Percentiles rank a stretch among this genome's conserved stretches.
phyloP scores from a whole-genome alignment of 495 filamentous ascomycete species.

The Neurospora hispaniola region DNA sequence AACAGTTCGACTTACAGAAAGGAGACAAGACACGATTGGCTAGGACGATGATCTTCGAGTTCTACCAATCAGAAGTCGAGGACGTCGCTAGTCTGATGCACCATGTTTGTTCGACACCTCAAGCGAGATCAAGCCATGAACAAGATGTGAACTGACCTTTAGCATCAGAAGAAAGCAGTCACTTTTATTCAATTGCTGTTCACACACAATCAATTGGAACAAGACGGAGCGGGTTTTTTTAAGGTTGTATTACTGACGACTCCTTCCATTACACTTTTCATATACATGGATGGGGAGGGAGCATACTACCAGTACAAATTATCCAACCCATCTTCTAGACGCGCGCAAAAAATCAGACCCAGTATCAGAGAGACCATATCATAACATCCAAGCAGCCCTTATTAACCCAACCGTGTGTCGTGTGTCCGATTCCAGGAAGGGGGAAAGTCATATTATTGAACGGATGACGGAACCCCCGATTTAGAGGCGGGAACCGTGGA shows the following conservation, averaged over 20 bases:
- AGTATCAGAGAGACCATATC: not conserved
- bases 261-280: conserved; percentile 28
- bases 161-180: not conserved
- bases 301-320: conserved; percentile 9
- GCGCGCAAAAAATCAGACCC: not conserved
- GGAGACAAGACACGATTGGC: not conserved
- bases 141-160: not conserved
- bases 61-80: not conserved
- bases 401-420: not conserved
- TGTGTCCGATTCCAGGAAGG: not conserved
- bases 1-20: not conserved
- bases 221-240: not conserved
- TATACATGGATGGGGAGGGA: conserved; percentile 17
- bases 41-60: not conserved
- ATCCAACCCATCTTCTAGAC: conserved; percentile 1
- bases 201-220: not conserved
- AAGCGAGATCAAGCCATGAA: not conserved
- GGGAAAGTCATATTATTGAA: not conserved
- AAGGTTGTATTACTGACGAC: conserved; percentile 5
- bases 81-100: not conserved
- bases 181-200: not conserved
- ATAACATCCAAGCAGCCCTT: not conserved
- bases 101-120: not conserved
- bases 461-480: not conserved
- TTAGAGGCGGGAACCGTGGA: conserved; percentile 61